Base-by-base conservation (phyloP, 805 yeast genomes). In the Myxozyma vanderwaltii region DNA sequence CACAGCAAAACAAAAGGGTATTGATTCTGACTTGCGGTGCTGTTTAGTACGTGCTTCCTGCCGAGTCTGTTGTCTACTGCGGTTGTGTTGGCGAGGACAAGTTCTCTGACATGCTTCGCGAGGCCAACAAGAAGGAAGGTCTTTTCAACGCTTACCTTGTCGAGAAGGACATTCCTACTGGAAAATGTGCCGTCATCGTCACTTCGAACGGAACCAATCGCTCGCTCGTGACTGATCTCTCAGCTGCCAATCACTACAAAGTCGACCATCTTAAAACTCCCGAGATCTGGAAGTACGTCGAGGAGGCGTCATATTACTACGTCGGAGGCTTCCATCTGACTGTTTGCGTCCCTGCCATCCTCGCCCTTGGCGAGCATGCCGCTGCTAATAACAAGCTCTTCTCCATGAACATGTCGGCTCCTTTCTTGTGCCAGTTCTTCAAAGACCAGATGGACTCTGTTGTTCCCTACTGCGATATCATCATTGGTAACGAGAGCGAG, bases 271-370 rank as follows among this genome's bases (percentile, higher is more conserved):
- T 94, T 72, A 85, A 89, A 72, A 82, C 82, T 72, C 89, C 95
- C 66, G 95, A 87, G 76, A 89, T 91, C 82, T 91, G 97, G 97
- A 78, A 77, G 65, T 77, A 79, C 60, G 96, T 94, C 63, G 91
- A 89, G 76, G 79, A 78, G 51, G 98, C 92, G 62, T 80, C 85
- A 74, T 81, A 79, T 70, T 94, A 78, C 81, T 94, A 94, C 82
- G 88, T 94, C 72, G 99, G 98, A 71, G 99, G 99, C n/a, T 94
- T 86, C 89, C 99, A 94, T 77, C 82, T 94, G 77, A 94, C 99
- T 58, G 99, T 94, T 58, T 89, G 96, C 67, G 97, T 96, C 66
- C 96, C 86, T 61, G 97, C 99, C 58, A 94, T 94, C 71, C 80
- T 82, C 68, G 84, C 86, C 60, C 81, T 94, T 69, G 99, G 97